phyloP scores from a whole-genome alignment of 2,329 filamentous ascomycete species.

The Bertia moriformis region DNA sequence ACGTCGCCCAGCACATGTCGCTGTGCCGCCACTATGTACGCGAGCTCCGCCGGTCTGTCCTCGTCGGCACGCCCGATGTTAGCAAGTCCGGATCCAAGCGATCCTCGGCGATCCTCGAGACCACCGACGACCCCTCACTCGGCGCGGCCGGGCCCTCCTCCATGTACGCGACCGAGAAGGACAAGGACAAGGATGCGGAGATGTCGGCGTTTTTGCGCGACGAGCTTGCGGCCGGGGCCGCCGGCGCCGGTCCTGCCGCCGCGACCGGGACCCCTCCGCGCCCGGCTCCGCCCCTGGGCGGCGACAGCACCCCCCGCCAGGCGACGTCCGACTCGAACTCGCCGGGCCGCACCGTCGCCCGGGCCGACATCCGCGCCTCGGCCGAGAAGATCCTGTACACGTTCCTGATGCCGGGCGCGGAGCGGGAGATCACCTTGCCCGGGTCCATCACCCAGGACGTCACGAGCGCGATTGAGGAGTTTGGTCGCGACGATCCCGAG shows the following conservation, averaged over 20 bases:
- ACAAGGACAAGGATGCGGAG: conserved; percentile 71
- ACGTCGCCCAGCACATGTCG: conserved; percentile 98
- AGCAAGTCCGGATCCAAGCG: conserved; percentile 70
- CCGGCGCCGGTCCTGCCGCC: conserved; percentile 31
- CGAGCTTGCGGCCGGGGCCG: conserved; percentile 34
- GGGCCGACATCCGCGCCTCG: conserved; percentile 79
- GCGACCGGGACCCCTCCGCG: conserved; percentile 32
- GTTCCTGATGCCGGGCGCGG: conserved; percentile 79
- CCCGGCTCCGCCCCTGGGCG: conserved; percentile 40
- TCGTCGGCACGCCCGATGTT: conserved; percentile 81
- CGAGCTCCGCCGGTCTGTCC: conserved; percentile 80
- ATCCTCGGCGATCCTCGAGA: conserved; percentile 67
- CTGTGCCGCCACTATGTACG: conserved; percentile 94
- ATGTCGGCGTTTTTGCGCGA: conserved; percentile 80
- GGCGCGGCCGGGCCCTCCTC: conserved; percentile 42
- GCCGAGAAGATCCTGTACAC: conserved; percentile 99
- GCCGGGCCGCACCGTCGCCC: conserved; percentile 68
- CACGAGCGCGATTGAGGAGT: conserved; percentile 75
- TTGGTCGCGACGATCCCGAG: conserved; percentile 86
- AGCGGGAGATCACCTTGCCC: conserved; percentile 87
- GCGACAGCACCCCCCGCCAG: conserved; percentile 43
- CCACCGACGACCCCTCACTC: conserved; percentile 50
- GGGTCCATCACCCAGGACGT: conserved; percentile 76
- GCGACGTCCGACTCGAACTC: conserved; percentile 66
- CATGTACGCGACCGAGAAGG: conserved; percentile 55